A percentile compares a stretch with the other conserved stretches of the same genome.
Conservation (phyloP, 2,329 filamentous ascomycete species). For the Teratosphaeria destructans region DNA sequence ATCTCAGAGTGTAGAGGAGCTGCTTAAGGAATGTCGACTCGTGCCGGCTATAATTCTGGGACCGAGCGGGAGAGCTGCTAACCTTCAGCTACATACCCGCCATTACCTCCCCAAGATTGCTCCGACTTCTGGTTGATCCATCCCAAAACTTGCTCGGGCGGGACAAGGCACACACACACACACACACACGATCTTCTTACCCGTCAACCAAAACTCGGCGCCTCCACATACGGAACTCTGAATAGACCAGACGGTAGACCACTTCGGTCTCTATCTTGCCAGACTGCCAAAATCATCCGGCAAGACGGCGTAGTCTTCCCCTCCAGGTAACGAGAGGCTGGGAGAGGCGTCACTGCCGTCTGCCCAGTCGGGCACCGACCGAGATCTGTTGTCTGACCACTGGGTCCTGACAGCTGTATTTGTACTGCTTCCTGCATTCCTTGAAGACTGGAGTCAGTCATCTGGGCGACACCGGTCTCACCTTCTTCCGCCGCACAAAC, state of each 20-base stretch:
- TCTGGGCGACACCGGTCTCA: neutral
- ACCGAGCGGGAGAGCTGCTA: conserved; percentile 3
- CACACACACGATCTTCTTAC: neutral
- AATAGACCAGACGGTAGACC: neutral
- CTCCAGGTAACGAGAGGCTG: neutral
- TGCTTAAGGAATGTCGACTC: neutral
- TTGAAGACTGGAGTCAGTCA: neutral
- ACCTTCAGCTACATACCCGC: neutral
- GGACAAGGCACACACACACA: neutral
- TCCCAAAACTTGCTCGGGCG: neutral
- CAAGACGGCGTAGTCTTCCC: neutral
- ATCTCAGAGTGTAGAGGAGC: neutral
- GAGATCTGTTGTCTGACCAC: neutral
- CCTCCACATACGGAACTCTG: neutral
- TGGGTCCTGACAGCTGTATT: neutral
- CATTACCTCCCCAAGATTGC: neutral
- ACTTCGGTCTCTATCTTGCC: neutral
- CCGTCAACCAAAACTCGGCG: neutral
- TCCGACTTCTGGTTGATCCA: neutral
- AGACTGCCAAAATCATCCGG: neutral
- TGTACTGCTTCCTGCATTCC: neutral
- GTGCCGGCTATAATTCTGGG: neutral
- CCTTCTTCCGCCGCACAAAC: neutral
- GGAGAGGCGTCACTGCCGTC: neutral
- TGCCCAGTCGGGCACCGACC: neutral